These are phyloP conservation scores for Lipomyces yamanashiensis DNA, from an alignment of 805 yeast species.

Conservation along the genomic window DNA sequence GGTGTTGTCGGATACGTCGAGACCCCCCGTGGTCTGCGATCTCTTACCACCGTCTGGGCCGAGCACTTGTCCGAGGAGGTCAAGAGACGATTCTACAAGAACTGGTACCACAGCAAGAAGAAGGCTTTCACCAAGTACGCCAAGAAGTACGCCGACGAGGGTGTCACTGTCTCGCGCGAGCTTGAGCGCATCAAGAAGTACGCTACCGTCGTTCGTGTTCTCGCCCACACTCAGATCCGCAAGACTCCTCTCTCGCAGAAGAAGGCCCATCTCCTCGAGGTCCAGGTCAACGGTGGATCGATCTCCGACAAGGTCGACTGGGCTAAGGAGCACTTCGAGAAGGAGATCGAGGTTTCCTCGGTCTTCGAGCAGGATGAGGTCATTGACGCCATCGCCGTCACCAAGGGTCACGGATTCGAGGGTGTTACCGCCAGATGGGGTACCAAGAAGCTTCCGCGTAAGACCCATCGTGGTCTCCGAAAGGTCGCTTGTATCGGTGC, in stretches of 20 bases:
- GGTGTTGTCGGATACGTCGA: conserved; percentile 99
- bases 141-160: conserved; percentile 83
- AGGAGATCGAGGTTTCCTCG: conserved; percentile 93
- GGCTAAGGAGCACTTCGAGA: conserved; percentile 99
- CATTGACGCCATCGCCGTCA: conserved; percentile 98
- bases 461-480: conserved; percentile 99
- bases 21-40: conserved; percentile 99
- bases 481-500: conserved; percentile 99
- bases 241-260: conserved; percentile 98
- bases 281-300: conserved; percentile 99
- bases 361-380: conserved; percentile 99
- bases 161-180: conserved; percentile 89
- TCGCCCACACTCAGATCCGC: conserved; percentile 99
- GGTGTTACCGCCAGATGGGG: conserved; percentile 99
- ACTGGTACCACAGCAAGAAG: conserved; percentile 99
- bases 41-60: conserved; percentile 99
- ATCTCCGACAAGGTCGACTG: conserved; percentile 95
- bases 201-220: conserved; percentile 97
- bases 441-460: conserved; percentile 99
- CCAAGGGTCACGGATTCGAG: conserved; percentile 99
- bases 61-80: conserved; percentile 99
- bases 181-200: conserved; percentile 98
- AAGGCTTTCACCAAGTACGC: conserved; percentile 99
- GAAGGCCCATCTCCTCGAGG: conserved; percentile 99
- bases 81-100: conserved; percentile 99